Base-by-base conservation (phyloP, 345 rosid genomes). In the Litchi chinensis region DNA sequence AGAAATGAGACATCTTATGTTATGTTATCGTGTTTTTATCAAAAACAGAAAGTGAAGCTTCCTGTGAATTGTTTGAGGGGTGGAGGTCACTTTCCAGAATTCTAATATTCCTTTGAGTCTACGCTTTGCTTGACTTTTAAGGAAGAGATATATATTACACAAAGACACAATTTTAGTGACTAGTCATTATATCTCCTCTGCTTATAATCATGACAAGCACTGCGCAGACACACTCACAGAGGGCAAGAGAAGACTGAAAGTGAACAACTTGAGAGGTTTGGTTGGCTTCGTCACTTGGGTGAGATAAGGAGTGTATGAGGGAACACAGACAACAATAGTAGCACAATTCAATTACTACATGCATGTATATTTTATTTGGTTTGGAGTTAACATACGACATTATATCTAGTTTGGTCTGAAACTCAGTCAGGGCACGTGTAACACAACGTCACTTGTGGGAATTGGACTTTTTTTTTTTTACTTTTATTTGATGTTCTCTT, bases 111-210 rank as follows among this genome's bases (percentile, higher is more conserved):
- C 4, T 32, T 32, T 3, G 3, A 32, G 37, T 32, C 37, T 2
- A 46, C 12, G 2, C 70, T 66, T 85, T 83, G 88, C 90, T 82
- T 85, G 81, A 79, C 69, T 70, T 75, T 65, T 50, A 85, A 87
- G 88, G 81, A 75, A 83, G 71, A 28, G 40, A 19, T 16, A 32
- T 8, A 50, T 37, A 48, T 67, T 68, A 8, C 22, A 68, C 22
- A 41, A 8, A 40, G 24, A 40, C 39, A 21, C 1, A 21, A 46
- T 26, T 28, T 3, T 11, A 24, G 32, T 12, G 56, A 32, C 37
- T 32, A 32, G 37, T 2, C 37, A 32, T 32, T 32, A 32, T 32
- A 32, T 32, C 37, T 32, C 37, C 37, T 32, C 1, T 32, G 37
- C 37, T 32, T 32, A 32, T 32, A 32, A 32, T 32, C 37, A 32